A percentile compares a stretch with the other conserved stretches of the same genome.
These are phyloP conservation scores for Phytophthora meadii DNA, from an alignment of 352 stramenopile genomes.

Conservation along the genomic window DNA sequence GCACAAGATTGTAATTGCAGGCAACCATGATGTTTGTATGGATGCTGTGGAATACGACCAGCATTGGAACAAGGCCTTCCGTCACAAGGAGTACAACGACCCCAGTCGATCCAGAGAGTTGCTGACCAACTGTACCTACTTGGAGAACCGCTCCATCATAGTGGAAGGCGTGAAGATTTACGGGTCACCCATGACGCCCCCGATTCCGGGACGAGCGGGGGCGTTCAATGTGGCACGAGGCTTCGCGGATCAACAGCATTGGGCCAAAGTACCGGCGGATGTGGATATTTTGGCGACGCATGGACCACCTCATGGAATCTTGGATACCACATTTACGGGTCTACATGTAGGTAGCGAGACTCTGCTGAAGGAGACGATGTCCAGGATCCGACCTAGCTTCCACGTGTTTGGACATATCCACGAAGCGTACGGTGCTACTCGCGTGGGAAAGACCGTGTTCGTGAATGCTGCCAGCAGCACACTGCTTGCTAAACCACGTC, in stretches of 20 bases:
- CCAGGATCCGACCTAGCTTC: conserved; percentile 79
- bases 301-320: conserved; percentile 85
- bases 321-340: conserved; percentile 76
- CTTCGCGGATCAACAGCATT: conserved; percentile 70
- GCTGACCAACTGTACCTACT: conserved; percentile 78
- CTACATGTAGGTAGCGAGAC: conserved; percentile 80
- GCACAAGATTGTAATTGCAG: conserved; percentile 83
- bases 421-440: conserved; percentile 83
- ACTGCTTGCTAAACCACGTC: conserved; percentile 58
- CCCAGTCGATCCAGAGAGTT: conserved; percentile 52
- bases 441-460: conserved; percentile 83
- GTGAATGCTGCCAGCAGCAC: conserved; percentile 90
- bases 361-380: conserved; percentile 83
- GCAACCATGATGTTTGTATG: conserved; percentile 86
- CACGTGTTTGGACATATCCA: conserved; percentile 95
- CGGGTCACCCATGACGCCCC: conserved; percentile 78
- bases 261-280: conserved; percentile 70
- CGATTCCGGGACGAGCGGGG: conserved; percentile 68
- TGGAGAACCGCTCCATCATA: conserved; percentile 75
- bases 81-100: conserved; percentile 72
- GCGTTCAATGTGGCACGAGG: conserved; percentile 79
- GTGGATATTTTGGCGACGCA: conserved; percentile 92
- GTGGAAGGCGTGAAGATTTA: conserved; percentile 81
- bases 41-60: conserved; percentile 72
- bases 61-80: conserved; percentile 69